A percentile compares a stretch with the other conserved stretches of the same genome.
Evolutionary conservation across 1,139 yeast species (phyloP).

Genomic region (Hyphopichia khmerensis): DNA sequence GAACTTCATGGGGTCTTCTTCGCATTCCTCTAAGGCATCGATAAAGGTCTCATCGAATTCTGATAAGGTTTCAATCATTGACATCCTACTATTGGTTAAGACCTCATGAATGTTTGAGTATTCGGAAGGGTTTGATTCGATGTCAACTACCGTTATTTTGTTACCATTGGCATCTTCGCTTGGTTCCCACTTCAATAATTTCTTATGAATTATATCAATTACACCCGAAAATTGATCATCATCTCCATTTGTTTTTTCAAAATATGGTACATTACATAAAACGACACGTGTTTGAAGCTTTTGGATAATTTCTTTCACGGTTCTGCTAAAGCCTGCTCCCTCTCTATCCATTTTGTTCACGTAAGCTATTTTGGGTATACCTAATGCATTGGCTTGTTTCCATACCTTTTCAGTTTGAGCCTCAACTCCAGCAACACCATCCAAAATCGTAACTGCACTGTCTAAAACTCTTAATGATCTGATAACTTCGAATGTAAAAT

Average conservation of each 20-base stretch:
- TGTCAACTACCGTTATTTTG: slow-evolving; percentile 49
- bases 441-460: slow-evolving; percentile 90
- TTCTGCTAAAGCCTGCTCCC: slow-evolving; percentile 92
- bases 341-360: slow-evolving; percentile 95
- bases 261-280: slow-evolving; percentile 78
- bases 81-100: slow-evolving; percentile 60
- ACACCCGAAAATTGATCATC: slow-evolving; percentile 71
- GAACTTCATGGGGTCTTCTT: slow-evolving; percentile 66
- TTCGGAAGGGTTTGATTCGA: slow-evolving; percentile 25
- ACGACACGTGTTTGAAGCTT: slow-evolving; percentile 76
- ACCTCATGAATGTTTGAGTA: slow-evolving; percentile 44
- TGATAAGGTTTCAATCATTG: slow-evolving; percentile 79
- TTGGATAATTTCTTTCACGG: slow-evolving; percentile 81
- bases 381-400: slow-evolving; percentile 73
- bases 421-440: slow-evolving; percentile 97
- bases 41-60: slow-evolving; percentile 78
- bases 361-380: slow-evolving; percentile 74
- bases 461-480: slow-evolving; percentile 87
- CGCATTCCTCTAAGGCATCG: slow-evolving; percentile 71
- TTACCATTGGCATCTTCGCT: slow-evolving; percentile 51
- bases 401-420: slow-evolving; percentile 98
- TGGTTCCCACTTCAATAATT: slow-evolving; percentile 61
- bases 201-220: slow-evolving; percentile 71
- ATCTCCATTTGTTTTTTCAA: slow-evolving; percentile 33
- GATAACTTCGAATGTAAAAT: slow-evolving; percentile 91